Evolutionary conservation across 345 rosid genomes (phyloP), one percentile per base, ranked within the genome.

Genomic region (Xanthoceras sorbifolium): DNA sequence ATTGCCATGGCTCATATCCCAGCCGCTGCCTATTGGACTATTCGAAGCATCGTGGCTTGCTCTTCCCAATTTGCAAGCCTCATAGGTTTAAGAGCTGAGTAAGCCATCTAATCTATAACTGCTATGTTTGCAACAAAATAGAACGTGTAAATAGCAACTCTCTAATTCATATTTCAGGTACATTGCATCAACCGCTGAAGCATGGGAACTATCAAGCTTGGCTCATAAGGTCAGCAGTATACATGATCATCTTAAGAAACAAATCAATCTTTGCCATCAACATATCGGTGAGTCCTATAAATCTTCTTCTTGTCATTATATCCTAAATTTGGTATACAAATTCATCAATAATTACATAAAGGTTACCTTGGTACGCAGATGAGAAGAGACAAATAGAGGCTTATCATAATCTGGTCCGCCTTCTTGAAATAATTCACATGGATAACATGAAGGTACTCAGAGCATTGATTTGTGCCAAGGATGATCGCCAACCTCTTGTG

Each of bases 181-280:
- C 66, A 55, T 67, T 26, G 42, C 85, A 54, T 81, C 83, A 67
- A 80, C 89, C 6, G 63, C 84, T 7, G 87, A 86, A 65, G 81
- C 85, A 65, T 86, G 89, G 89, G 89, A 86, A 67, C 57, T 84
- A n/a, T 86, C 89, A 29, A 84, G 87, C 77, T 75, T 84, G 84
- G 82, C 85, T 28, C 84, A 86, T 69, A 86, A 86, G 76, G 71
- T 86, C 71, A 52, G 52, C 38, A 85, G 76, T 78, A 85, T 87
- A 48, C 80, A 81, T 26, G 79, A 76, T 60, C 90, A 81, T 72
- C 86, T 87, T 36, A 69, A 32, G 84, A 76, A 61, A 71, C 90
- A 85, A 71, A 82, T 87, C 64, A 38, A 50, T 32, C 61, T 72
- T 54, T 87, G 90, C 73, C 44, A 75, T 67, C 80, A 79, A 11